These are phyloP conservation scores for Vigna unguiculata DNA, from an alignment of 306 rosid species.

Conservation along the genomic window DNA sequence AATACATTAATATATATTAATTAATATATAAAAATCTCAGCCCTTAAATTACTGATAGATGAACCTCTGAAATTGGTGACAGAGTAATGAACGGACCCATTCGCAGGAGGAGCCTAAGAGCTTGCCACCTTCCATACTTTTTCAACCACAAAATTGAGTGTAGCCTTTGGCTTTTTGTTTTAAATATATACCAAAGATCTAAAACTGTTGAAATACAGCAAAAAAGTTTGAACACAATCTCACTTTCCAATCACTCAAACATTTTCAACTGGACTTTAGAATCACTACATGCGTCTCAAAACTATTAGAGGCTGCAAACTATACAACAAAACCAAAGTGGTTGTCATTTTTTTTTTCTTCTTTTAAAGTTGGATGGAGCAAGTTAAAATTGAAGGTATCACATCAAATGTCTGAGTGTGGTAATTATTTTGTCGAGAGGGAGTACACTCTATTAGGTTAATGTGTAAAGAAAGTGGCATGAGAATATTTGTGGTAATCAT, in stretches of 20 bases:
- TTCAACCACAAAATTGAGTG: neutral
- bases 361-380: neutral
- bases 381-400: conserved; percentile 9
- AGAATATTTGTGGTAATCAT: conserved; percentile 43
- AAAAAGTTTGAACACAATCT: neutral
- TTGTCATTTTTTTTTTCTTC: neutral
- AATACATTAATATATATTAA: no score
- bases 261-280: neutral
- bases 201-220: neutral
- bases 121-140: neutral
- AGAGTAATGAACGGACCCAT: no score
- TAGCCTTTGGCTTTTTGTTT: neutral
- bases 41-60: no score
- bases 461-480: conserved; percentile 39
- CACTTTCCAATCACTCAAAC: neutral
- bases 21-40: no score
- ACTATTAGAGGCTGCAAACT: no score
- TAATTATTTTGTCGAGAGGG: conserved; percentile 44
- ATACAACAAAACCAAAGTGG: neutral
- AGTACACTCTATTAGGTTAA: neutral
- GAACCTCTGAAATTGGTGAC: no score
- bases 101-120: no score
- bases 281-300: neutral
- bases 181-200: neutral
- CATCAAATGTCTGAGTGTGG: conserved; percentile 17